These are phyloP conservation scores for Triangularia setosa DNA, from an alignment of 2,329 filamentous ascomycete genomes.

Conservation along the genomic window DNA sequence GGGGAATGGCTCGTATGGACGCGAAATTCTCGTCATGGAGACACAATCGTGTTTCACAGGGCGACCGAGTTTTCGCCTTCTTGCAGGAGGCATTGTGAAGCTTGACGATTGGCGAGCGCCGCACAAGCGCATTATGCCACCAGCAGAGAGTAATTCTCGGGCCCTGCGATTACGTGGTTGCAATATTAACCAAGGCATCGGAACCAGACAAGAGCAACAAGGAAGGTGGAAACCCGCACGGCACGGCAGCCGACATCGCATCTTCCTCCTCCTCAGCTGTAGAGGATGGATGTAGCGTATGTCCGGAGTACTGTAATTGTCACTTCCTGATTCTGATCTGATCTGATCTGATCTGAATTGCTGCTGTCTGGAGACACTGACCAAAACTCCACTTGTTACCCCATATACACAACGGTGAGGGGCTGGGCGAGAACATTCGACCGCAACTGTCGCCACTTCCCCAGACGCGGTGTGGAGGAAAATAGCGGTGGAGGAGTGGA, in stretches of 20 bases:
- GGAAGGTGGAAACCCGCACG: background rate
- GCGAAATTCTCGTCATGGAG: background rate
- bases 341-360: background rate
- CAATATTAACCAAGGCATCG: constrained; percentile 8
- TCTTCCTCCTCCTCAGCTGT: too few relatives aligned
- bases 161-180: constrained; percentile 8
- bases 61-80: background rate
- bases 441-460: constrained; percentile 4
- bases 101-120: background rate
- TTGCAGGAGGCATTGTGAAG: background rate
- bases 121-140: constrained; percentile 6
- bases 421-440: background rate
- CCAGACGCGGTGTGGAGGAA: constrained; percentile 1
- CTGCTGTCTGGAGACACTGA: background rate
- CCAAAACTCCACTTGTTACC: background rate
- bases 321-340: background rate
- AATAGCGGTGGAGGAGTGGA: background rate
- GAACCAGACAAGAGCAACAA: background rate
- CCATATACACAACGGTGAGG: background rate
- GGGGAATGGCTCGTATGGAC: background rate
- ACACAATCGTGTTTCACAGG: background rate
- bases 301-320: background rate
- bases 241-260: background rate
- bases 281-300: background rate
- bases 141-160: constrained; percentile 4